A percentile compares a stretch with the other conserved stretches of the same genome.
Conservation (phyloP, 495 filamentous ascomycete species). For the Penicillium simplicissimum region DNA sequence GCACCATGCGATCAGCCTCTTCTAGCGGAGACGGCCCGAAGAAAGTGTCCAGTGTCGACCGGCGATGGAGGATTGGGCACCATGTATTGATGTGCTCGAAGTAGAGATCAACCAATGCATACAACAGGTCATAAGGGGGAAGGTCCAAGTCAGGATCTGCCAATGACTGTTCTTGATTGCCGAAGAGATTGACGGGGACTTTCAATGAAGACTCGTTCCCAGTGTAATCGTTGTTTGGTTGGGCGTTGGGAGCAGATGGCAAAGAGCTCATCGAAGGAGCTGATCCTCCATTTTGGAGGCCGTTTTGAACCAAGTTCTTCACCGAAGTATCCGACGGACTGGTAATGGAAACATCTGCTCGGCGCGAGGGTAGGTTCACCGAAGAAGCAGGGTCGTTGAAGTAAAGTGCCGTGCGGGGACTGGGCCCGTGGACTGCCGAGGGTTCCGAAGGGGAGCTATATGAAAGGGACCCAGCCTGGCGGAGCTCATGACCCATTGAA, state of each 20-base stretch:
- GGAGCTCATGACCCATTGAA: slow-evolving; percentile 24
- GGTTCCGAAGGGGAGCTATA: slow-evolving; percentile 49
- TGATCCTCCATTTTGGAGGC: slow-evolving; percentile 25
- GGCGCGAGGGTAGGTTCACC: slow-evolving; percentile 28
- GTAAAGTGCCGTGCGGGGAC: slow-evolving; percentile 39
- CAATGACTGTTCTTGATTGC: slow-evolving; percentile 45
- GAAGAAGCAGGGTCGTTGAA: slow-evolving; percentile 39
- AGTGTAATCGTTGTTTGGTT: slow-evolving; percentile 35
- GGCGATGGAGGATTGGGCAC: slow-evolving; percentile 85
- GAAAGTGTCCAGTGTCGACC: slow-evolving; percentile 75
- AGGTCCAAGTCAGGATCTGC: slow-evolving; percentile 69
- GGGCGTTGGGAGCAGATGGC: slow-evolving; percentile 24
- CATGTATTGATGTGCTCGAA: slow-evolving; percentile 91
- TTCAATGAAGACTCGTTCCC: slow-evolving; percentile 50
- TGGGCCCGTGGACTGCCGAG: slow-evolving; percentile 39
- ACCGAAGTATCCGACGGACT: slow-evolving; percentile 42
- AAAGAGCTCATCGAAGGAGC: slow-evolving; percentile 24
- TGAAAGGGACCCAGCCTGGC: slow-evolving; percentile 32
- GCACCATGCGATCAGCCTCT: slow-evolving; percentile 76
- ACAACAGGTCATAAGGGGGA: slow-evolving; percentile 82
- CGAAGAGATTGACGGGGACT: slow-evolving; percentile 43
- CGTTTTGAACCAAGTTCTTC: slow-evolving; percentile 30
- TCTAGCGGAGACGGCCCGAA: slow-evolving; percentile 75
- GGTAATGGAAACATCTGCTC: slow-evolving; percentile 35
- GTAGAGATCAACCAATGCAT: slow-evolving; percentile 79